A percentile compares a stretch with the other conserved stretches of the same genome.
Evolutionary conservation across 345 rosid species (phyloP).

Genomic region (Cardiospermum halicacabum): DNA sequence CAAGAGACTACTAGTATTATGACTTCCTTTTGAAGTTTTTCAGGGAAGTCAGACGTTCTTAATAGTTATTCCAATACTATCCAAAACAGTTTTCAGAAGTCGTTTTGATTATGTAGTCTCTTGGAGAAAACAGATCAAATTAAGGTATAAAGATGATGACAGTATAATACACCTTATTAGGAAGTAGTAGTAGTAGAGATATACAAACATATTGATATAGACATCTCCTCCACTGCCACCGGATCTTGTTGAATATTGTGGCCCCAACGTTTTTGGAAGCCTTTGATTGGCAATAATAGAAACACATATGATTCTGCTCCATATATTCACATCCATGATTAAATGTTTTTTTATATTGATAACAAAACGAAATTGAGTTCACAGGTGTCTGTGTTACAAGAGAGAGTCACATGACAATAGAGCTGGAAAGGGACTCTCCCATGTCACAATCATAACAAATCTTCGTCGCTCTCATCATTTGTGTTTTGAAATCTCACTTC

Average conservation of each 20-base stretch:
- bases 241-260: not conserved
- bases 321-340: not conserved
- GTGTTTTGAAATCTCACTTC: constrained; percentile 33
- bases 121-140: no score
- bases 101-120: no score
- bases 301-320: not conserved
- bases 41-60: no score
- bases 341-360: not conserved
- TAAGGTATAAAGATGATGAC: no score
- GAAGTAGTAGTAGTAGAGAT: no score
- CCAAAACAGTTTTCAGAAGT: no score
- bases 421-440: constrained; percentile 34
- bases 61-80: no score
- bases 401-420: constrained; percentile 23
- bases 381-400: not conserved
- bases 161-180: no score
- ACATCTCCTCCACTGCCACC: not conserved
- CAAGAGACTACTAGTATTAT: no score
- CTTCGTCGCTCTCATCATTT: constrained; percentile 45
- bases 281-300: constrained; percentile 10
- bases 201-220: not conserved
- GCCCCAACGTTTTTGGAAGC: not conserved
- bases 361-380: not conserved
- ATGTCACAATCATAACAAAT: constrained; percentile 32
- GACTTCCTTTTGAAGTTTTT: no score